Base-by-base conservation (phyloP, 257 asterid genomes). In the Solanum piurae region DNA sequence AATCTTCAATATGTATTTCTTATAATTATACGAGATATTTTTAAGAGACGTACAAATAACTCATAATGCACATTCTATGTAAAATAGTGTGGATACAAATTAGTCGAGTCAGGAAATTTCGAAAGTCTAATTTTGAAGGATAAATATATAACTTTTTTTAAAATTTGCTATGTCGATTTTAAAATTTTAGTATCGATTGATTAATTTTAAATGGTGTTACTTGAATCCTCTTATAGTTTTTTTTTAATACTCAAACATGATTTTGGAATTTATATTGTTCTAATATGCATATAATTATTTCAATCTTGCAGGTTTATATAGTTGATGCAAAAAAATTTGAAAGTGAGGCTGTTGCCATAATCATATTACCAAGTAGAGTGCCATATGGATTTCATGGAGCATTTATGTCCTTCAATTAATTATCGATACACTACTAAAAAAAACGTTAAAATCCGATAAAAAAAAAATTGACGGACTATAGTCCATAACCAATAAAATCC, bases 381-480 rank as follows among this genome's bases (percentile, higher is more conserved):
- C 92, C 94, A 6, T 89, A 90, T 55, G 94, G 92, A 64, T 92
- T 90, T 49, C 94, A 90, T 74, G 94, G 92, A 74, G 69, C 74
- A 3, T 91, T 89, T 23, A 25, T 86, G 83, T 23, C 89, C 23
- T 73, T 9, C 69, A 9, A 60, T 4, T 60, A 60, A 60, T 60
- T 21, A 60, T 60, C 0, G 12, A 60, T 60, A 60, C 29, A 25
- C 69, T 60, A 60, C 29, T 23, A 60, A 23, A 29, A 29, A 52
- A 52, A 52, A 2, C 2, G 62, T 18, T 52, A 18, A 52, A 52
- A 18, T 16, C 0, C 62, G 4, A 5, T 2, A 42, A 18, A 16
- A 49, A 49, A 46, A 49, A 49, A 14, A 49, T 49, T 3, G 8
- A 49, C 1, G 20, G 8, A 49, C 58, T 14, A 49, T 49, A 49